A percentile compares a stretch with the other conserved stretches of the same genome.
Evolutionary conservation across 2,329 filamentous ascomycete species (phyloP).

Genomic region (Xylaria sp.): DNA sequence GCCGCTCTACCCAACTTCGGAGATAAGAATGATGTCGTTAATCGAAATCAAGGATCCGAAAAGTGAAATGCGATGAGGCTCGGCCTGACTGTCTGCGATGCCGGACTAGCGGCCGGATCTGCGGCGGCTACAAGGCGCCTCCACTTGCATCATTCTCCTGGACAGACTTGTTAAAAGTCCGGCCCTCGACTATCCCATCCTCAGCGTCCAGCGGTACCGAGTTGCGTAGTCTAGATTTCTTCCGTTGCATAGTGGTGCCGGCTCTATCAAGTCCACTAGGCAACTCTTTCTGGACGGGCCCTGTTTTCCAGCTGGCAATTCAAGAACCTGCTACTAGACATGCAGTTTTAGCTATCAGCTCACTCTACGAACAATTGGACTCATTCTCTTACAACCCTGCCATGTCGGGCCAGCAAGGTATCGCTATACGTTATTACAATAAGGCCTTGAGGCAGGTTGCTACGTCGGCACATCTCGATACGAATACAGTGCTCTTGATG

Average conservation of each 20-base stretch:
- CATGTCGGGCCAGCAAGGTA: not conserved
- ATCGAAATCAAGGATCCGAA: slow-evolving; percentile 43
- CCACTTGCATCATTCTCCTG: slow-evolving; percentile 36
- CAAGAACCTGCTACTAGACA: slow-evolving; percentile 34
- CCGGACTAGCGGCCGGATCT: slow-evolving; percentile 42
- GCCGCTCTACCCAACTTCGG: not conserved
- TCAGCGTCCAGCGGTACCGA: slow-evolving; percentile 20
- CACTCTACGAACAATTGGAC: slow-evolving; percentile 34
- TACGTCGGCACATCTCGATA: slow-evolving; percentile 20
- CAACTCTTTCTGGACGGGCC: slow-evolving; percentile 35
- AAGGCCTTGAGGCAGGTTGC: slow-evolving; percentile 33
- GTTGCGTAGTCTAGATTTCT: slow-evolving; percentile 37
- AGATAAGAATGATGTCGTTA: not conserved
- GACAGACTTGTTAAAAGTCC: slow-evolving; percentile 26
- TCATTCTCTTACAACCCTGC: slow-evolving; percentile 8
- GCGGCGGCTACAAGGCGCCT: slow-evolving; percentile 42
- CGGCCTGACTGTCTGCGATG: slow-evolving; percentile 48
- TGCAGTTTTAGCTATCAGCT: slow-evolving; percentile 40
- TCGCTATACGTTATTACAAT: slow-evolving; percentile 35
- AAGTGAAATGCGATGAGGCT: slow-evolving; percentile 51
- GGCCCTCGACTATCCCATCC: slow-evolving; percentile 28
- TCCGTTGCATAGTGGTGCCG: slow-evolving; percentile 37
- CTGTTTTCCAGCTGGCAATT: slow-evolving; percentile 34
- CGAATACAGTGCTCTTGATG: slow-evolving; percentile 24
- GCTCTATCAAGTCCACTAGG: slow-evolving; percentile 26